Conservation (phyloP, 2,329 filamentous ascomycete species). For the Colletotrichum abscissum region DNA sequence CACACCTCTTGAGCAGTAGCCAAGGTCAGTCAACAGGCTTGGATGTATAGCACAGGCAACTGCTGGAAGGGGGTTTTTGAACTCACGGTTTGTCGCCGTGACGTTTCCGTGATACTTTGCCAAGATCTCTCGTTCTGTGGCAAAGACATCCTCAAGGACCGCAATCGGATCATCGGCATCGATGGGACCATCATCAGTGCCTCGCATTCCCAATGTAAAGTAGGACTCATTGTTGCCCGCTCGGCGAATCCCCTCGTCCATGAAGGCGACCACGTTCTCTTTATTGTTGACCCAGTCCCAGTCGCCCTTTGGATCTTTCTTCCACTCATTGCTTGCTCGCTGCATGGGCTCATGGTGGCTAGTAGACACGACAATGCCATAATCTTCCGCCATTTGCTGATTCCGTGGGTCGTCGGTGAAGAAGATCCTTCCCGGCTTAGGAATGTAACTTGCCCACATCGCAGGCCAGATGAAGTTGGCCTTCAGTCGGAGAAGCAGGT, state of each 20-base stretch:
- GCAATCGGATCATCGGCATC: conserved; percentile 61
- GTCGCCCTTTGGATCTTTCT: conserved; percentile 60
- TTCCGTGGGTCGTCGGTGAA: conserved; percentile 74
- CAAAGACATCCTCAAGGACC: conserved; percentile 69
- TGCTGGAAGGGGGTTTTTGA: conserved; percentile 53
- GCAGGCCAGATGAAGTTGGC: conserved; percentile 80
- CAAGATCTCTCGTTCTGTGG: conserved; percentile 69
- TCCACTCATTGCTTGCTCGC: conserved; percentile 64
- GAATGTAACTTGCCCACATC: conserved; percentile 43
- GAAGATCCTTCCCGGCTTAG: conserved; percentile 73
- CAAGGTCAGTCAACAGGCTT: too few relatives aligned
- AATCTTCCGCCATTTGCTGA: conserved; percentile 74
- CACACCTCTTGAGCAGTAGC: conserved; percentile 65
- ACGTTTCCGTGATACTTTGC: conserved; percentile 61
- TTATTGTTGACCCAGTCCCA: conserved; percentile 78
- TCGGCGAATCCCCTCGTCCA: conserved; percentile 67
- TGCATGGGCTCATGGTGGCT: conserved; percentile 78
- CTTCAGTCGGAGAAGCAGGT: conserved; percentile 72
- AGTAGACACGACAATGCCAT: conserved; percentile 75
- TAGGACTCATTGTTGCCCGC: conserved; percentile 66
- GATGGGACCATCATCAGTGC: conserved; percentile 71
- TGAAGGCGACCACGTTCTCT: conserved; percentile 71
- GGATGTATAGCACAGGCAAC: too few relatives aligned
- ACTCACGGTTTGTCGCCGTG: conserved; percentile 69
- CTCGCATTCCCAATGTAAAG: conserved; percentile 77